Evolutionary conservation across 2,329 filamentous ascomycete species (phyloP).

Genomic region (Fusarium chaquense): DNA sequence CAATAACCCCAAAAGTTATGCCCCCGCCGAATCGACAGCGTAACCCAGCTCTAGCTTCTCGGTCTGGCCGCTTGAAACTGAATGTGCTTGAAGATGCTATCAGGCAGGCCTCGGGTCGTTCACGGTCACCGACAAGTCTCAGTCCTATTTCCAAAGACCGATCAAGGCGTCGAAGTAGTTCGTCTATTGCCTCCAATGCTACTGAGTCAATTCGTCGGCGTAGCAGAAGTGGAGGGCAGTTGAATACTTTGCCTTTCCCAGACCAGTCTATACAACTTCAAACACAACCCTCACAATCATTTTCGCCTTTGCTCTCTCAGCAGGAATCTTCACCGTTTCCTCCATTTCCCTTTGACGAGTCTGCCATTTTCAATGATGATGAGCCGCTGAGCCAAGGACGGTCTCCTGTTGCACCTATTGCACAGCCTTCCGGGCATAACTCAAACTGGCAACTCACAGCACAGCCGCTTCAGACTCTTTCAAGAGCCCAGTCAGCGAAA

Average conservation of each 20-base stretch:
- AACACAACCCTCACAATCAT: slow-evolving; percentile 1
- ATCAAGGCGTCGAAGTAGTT: slow-evolving; percentile 21
- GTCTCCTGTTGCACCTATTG: slow-evolving; percentile 29
- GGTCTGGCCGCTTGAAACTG: slow-evolving; percentile 16
- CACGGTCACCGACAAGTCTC: slow-evolving; percentile 27
- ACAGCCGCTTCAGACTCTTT: slow-evolving; percentile 8
- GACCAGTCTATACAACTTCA: slow-evolving; percentile 3
- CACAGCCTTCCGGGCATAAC: slow-evolving; percentile 8
- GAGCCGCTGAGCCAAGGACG: slow-evolving; percentile 20
- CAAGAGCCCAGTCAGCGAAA: slow-evolving; percentile 15
- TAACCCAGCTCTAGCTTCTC: slow-evolving; percentile 18
- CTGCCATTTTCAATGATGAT: slow-evolving; percentile 16
- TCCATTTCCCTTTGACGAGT: slow-evolving; percentile 7
- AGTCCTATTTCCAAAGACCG: slow-evolving; percentile 21
- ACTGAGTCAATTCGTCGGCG: neutral
- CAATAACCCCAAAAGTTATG: slow-evolving; percentile 2
- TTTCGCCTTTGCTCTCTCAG: slow-evolving; percentile 11
- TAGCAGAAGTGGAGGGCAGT: neutral
- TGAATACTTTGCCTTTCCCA: slow-evolving; percentile 10
- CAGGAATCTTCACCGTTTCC: slow-evolving; percentile 17
- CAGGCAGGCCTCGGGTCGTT: slow-evolving; percentile 24
- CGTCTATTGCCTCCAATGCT: slow-evolving; percentile 3
- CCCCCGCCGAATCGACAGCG: slow-evolving; percentile 21
- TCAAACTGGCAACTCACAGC: slow-evolving; percentile 15
- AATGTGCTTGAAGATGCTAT: slow-evolving; percentile 19